phyloP scores from a whole-genome alignment of 208 protist species.

The Crithidia sp. region DNA sequence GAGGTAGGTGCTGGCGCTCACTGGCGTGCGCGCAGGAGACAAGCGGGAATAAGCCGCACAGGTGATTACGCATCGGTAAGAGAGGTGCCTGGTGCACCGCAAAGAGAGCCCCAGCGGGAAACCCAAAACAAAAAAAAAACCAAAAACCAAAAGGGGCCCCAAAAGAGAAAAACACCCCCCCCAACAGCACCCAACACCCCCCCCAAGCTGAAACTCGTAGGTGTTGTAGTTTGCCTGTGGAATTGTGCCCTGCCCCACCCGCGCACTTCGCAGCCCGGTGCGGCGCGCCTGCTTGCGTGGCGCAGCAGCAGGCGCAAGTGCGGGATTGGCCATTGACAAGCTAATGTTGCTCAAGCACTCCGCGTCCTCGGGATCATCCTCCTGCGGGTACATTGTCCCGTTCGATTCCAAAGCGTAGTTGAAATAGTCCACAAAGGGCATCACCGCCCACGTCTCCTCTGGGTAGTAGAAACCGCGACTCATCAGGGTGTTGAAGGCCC shows the following conservation, averaged over 20 bases:
- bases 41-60: slow-evolving; percentile 8
- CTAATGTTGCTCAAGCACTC: slow-evolving; percentile 18
- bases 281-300: slow-evolving; percentile 13
- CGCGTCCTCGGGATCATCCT: slow-evolving; percentile 20
- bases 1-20: not conserved
- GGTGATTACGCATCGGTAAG: not conserved
- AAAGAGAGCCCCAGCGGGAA: slow-evolving; percentile 66
- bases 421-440: slow-evolving; percentile 93
- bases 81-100: slow-evolving; percentile 29
- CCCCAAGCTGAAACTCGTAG: slow-evolving; percentile 78
- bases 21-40: not conserved
- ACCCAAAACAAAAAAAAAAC: too few species aligned
- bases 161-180: too few species aligned
- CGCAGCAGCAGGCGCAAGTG: not conserved
- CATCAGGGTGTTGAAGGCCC: slow-evolving; percentile 89
- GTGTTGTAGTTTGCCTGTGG: slow-evolving; percentile 30
- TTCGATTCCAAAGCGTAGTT: slow-evolving; percentile 85
- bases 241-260: slow-evolving; percentile 17
- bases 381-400: slow-evolving; percentile 55
- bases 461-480: slow-evolving; percentile 83
- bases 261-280: slow-evolving; percentile 24
- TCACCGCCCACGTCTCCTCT: slow-evolving; percentile 90
- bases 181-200: too few species aligned
- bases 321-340: not conserved
- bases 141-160: too few species aligned